Evolutionary conservation across 1,284 basidiomycete species (phyloP).

Genomic region (Hymenochaete sp.): DNA sequence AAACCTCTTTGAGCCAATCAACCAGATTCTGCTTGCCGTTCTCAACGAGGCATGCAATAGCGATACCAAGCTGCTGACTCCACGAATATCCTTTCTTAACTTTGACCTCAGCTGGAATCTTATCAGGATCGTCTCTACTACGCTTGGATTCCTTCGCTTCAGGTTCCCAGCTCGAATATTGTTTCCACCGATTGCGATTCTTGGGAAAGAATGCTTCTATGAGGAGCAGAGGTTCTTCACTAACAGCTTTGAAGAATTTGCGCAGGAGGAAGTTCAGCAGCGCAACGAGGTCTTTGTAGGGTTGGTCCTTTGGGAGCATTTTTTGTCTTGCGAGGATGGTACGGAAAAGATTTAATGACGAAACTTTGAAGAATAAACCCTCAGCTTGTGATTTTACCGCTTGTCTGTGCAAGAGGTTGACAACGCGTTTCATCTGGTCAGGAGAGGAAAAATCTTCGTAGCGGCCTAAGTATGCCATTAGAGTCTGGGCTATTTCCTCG

Average conservation of each 20-base stretch:
- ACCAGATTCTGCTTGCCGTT: conserved; percentile 56
- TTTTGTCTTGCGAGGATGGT: conserved; percentile 70
- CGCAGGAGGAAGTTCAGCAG: conserved; percentile 81
- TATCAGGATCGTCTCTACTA: conserved; percentile 33
- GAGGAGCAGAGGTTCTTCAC: conserved; percentile 74
- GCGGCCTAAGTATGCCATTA: conserved; percentile 70
- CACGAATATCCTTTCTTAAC: conserved; percentile 85
- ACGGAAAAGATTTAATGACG: conserved; percentile 78
- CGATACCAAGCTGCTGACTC: conserved; percentile 85
- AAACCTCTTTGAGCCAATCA: conserved; percentile 73
- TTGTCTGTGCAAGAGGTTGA: conserved; percentile 81
- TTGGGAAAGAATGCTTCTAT: conserved; percentile 89
- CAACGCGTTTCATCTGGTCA: conserved; percentile 81
- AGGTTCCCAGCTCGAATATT: conserved; percentile 73
- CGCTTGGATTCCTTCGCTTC: conserved; percentile 41
- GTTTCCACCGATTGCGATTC: conserved; percentile 80
- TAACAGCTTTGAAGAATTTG: conserved; percentile 84
- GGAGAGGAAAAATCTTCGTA: conserved; percentile 74
- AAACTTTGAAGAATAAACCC: conserved; percentile 87
- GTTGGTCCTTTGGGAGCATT: conserved; percentile 64
- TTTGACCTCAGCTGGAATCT: conserved; percentile 59
- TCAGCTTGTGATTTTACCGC: conserved; percentile 85
- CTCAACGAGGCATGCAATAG: conserved; percentile 67
- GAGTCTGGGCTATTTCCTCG: conserved; percentile 73
- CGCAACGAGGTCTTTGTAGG: conserved; percentile 74